Conservation (phyloP, 2,329 filamentous ascomycete genomes). For the Aureobasidium sp. region DNA sequence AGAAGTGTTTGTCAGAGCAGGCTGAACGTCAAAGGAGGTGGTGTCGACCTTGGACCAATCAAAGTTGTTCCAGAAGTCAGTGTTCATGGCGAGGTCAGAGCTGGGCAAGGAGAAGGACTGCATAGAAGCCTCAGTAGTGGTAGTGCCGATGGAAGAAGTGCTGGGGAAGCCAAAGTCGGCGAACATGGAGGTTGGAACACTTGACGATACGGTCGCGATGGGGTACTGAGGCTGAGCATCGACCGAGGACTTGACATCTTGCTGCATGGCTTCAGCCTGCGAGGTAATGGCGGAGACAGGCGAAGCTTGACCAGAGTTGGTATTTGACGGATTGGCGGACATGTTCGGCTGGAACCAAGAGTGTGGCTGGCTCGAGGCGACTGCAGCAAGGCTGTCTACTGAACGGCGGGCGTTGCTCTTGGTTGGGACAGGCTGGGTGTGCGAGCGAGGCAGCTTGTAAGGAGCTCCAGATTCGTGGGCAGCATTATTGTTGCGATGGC, state of each 20-base stretch:
- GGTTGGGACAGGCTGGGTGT: conserved; percentile 42
- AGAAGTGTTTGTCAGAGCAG: conserved; percentile 32
- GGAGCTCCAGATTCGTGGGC: conserved; percentile 57
- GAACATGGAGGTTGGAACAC: conserved; percentile 5
- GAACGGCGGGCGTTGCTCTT: conserved; percentile 44
- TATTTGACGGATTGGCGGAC: background rate
- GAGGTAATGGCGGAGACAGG: background rate
- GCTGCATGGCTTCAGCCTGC: conserved; percentile 2
- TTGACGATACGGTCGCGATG: background rate
- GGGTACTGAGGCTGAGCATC: background rate
- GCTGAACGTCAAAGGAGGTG: conserved; percentile 23
- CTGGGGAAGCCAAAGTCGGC: conserved; percentile 14
- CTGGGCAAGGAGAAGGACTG: conserved; percentile 11
- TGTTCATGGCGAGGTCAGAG: conserved; percentile 4
- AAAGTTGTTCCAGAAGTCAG: conserved; percentile 16
- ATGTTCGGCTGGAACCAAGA: background rate
- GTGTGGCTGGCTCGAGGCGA: conserved; percentile 1
- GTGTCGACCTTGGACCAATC: conserved; percentile 17
- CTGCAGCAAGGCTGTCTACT: conserved; percentile 43
- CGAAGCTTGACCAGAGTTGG: conserved; percentile 14
- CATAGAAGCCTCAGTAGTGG: conserved; percentile 6
- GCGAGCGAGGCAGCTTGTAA: conserved; percentile 53
- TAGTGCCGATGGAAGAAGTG: conserved; percentile 9
- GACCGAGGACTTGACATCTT: background rate
- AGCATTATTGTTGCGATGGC: conserved; percentile 57